Evolutionary conservation across 768 basidiomycete genomes (phyloP).

Genomic region (Austroboletus eburneus): DNA sequence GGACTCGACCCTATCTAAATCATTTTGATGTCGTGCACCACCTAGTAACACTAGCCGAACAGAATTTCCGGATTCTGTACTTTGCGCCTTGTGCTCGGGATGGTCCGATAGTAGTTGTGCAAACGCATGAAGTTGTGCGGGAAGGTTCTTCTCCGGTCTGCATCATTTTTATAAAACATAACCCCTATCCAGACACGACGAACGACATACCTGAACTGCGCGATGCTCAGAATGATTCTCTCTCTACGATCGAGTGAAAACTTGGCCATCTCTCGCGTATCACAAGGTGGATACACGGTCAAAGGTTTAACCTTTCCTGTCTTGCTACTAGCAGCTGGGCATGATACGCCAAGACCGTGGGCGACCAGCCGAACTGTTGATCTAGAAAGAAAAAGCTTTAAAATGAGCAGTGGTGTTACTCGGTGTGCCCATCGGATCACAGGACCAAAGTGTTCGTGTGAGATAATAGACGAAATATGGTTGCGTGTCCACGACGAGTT

Average conservation of each 20-base stretch:
- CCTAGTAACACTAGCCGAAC: conserved; percentile 78
- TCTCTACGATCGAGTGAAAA: conserved; percentile 54
- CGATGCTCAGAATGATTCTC: conserved; percentile 75
- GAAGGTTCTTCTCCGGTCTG: conserved; percentile 94
- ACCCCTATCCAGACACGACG: background rate
- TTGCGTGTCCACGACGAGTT: conserved; percentile 94
- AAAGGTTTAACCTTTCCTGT: conserved; percentile 7
- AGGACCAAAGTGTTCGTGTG: conserved; percentile 42
- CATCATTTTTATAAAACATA: background rate
- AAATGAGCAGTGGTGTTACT: conserved; percentile 38
- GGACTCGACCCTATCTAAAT: conserved; percentile 61
- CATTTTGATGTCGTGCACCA: conserved; percentile 75
- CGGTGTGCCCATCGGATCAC: conserved; percentile 44
- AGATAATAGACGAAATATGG: conserved; percentile 75
- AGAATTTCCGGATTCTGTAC: conserved; percentile 12
- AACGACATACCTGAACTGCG: conserved; percentile 78
- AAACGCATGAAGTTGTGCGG: conserved; percentile 72
- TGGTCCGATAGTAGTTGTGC: conserved; percentile 50
- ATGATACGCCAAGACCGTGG: background rate
- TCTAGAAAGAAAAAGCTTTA: conserved; percentile 24
- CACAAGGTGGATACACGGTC: conserved; percentile 91
- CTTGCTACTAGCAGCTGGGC: background rate
- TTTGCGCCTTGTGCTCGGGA: conserved; percentile 47
- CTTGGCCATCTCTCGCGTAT: conserved; percentile 64
- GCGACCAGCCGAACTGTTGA: background rate